Base-by-base conservation (phyloP, 2,329 filamentous ascomycete species). In the Cladosporium austrohemisphaericum region DNA sequence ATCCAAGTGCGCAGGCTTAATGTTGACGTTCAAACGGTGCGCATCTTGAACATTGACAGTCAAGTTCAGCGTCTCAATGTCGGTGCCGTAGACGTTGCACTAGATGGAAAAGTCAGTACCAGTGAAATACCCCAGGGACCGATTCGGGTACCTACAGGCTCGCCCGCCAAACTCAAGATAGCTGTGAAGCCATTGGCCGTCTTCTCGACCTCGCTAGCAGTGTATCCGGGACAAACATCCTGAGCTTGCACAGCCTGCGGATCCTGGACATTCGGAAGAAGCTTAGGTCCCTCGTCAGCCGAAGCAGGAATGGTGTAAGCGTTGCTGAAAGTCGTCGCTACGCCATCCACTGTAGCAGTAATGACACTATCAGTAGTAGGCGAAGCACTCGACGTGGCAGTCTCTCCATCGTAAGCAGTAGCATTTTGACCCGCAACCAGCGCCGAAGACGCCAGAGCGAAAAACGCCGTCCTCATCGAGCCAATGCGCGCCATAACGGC, bases 21-120 rank as follows among this genome's bases (percentile, higher is more conserved):
- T 88, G 57, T 83, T 80, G 41, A 93, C 73, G 49, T 84, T 83
- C 32, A 93, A 66, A 1, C 86, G 76, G 57, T 87, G 79, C 84
- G 57, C 50, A 11, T 53, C 58, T 51, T 68, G 65, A 3, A 65
- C 59, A 18, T 62, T 79, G 10, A 93, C 83, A 3, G 80, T 76
- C 25, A 94, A 70, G 28, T 75, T 77, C 41, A 94, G 71, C 4
- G 76, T 71, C 19, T 83, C 75, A 22, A 94, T 71, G 62, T 94
- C 89, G 6, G 76, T 84, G 0, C 44, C 44, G 8, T 47, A 47
- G 19, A 38, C 44, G 18, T 47, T 47, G 19, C 44, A 47, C 44
- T 62, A 9, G 11, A 23, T n/a, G 1, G 4, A n/a, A n/a, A n/a
- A 13, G 37, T 57, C 23, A 56, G 45, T 14, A 48, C 13, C 7